Evolutionary conservation across 1,284 basidiomycete species (phyloP).

Genomic region (Grifola frondosa): DNA sequence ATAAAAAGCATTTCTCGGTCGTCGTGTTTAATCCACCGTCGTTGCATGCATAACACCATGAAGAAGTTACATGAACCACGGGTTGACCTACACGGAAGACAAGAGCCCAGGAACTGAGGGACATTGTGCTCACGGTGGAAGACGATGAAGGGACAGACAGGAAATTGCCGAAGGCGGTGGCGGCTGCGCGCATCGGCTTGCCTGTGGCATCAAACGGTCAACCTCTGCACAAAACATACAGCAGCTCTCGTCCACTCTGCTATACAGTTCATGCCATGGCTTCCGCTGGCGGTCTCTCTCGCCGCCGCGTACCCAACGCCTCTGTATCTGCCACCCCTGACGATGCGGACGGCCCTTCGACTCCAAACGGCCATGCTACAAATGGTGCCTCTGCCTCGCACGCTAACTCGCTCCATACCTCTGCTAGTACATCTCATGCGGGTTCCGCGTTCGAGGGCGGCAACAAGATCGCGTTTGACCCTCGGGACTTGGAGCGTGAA

Average conservation of each 20-base stretch:
- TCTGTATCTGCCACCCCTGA: conserved; percentile 38
- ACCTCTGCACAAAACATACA: not conserved
- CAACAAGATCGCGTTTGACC: conserved; percentile 90
- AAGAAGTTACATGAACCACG: no score
- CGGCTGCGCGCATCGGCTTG: conserved; percentile 6
- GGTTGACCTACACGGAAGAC: no score
- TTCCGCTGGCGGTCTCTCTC: conserved; percentile 48
- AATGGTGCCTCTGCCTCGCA: conserved; percentile 35
- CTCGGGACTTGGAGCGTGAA: conserved; percentile 82
- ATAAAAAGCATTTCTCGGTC: no score
- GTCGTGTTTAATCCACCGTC: no score
- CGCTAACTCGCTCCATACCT: conserved; percentile 19
- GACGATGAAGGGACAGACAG: conserved; percentile 4
- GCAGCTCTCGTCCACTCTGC: conserved; percentile 4
- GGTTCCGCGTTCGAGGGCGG: conserved; percentile 83
- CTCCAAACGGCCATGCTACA: conserved; percentile 29
- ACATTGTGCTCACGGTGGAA: conserved; percentile 7
- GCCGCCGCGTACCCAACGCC: conserved; percentile 47
- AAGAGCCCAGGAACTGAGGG: no score
- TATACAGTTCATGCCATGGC: conserved; percentile 33
- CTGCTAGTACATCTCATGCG: conserved; percentile 42
- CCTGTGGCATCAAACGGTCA: not conserved
- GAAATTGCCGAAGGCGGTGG: conserved; percentile 1
- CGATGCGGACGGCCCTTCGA: conserved; percentile 31
- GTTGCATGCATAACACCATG: no score